Base-by-base conservation (phyloP, 2,329 filamentous ascomycete species). In the Fusarium pilosicola region DNA sequence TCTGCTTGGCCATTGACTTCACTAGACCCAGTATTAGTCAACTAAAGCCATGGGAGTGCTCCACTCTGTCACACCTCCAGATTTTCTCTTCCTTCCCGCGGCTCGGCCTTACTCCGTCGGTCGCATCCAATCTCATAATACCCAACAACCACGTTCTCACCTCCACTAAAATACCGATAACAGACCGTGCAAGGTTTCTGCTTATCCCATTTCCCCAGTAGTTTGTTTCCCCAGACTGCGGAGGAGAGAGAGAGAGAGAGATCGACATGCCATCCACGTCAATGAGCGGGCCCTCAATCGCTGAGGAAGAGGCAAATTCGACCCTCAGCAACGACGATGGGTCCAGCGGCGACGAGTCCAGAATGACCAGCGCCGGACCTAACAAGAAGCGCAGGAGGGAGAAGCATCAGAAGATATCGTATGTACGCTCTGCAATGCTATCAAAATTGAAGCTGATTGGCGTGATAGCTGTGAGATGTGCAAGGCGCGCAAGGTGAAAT, bases 401-500 rank as follows among this genome's bases (percentile, higher is more conserved):
- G 71, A 83, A 81, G 67, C 80, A 84, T 68, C 81, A 83, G 63
- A 85, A 84, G 80, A 84, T 83, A 62, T 85, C 83, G 83, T 85
- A 79, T 71, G 83, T 60, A 30, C 17, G 3, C 28, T 61, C 74
- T 54, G n/a, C 46, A 62, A 20, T 30, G 41, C 9, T 62, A 8
- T 10, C 5, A 14, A 10, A 46, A 36, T 63, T 67, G 24, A 68
- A 22, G 20, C 51, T 24, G 17, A 49, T 49, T 32, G 38, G 49
- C 10, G 30, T 38, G 13, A 44, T 70, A 85, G 83, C 66, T 85
- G 84, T 74, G 84, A 85, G 75, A 78, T 84, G 52, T 85, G 84
- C 80, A 85, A 85, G 76, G 82, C 83, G 32, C 81, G 84, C 51
- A 85, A 85, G 74, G 84, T 85, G 32, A 85, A 85, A 71, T 85